These are phyloP conservation scores for Skeletonema potamos DNA, from an alignment of 108 stramenopile species.

Conservation along the genomic window DNA sequence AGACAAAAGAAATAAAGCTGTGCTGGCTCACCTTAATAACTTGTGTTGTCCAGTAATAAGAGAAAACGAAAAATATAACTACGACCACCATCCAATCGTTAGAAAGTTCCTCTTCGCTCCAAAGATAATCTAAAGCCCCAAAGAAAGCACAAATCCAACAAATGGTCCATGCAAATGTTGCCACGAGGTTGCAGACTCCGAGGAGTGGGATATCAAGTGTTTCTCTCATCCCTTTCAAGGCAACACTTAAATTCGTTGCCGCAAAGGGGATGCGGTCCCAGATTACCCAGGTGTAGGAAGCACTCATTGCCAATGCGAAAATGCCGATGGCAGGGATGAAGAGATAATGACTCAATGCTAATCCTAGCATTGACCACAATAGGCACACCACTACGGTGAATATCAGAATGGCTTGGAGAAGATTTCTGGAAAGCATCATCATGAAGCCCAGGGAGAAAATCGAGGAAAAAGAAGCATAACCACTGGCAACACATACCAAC, in stretches of 20 bases:
- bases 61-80: conserved; percentile 52
- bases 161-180: conserved; percentile 56
- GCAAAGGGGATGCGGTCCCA: conserved; percentile 54
- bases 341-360: conserved; percentile 14
- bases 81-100: conserved; percentile 35
- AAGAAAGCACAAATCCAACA: conserved; percentile 75
- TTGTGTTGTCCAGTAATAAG: conserved; percentile 67
- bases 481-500: conserved; percentile 31
- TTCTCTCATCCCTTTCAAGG: conserved; percentile 41
- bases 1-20: neutral
- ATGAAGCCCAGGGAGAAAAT: conserved; percentile 38
- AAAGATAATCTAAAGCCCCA: conserved; percentile 57
- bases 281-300: conserved; percentile 40
- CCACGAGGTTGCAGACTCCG: conserved; percentile 37
- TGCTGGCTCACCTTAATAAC: conserved; percentile 60
- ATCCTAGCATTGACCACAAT: conserved; percentile 24
- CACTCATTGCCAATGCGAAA: conserved; percentile 16
- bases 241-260: conserved; percentile 53
- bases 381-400: conserved; percentile 23
- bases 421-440: conserved; percentile 43
- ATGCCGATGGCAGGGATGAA: conserved; percentile 18
- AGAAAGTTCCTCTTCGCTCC: conserved; percentile 45
- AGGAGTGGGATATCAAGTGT: conserved; percentile 52
- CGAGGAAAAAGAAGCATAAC: conserved; percentile 38
- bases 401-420: conserved; percentile 29